These are phyloP conservation scores for Nitzschia putrida DNA, from an alignment of 108 stramenopile species.

Conservation along the genomic window DNA sequence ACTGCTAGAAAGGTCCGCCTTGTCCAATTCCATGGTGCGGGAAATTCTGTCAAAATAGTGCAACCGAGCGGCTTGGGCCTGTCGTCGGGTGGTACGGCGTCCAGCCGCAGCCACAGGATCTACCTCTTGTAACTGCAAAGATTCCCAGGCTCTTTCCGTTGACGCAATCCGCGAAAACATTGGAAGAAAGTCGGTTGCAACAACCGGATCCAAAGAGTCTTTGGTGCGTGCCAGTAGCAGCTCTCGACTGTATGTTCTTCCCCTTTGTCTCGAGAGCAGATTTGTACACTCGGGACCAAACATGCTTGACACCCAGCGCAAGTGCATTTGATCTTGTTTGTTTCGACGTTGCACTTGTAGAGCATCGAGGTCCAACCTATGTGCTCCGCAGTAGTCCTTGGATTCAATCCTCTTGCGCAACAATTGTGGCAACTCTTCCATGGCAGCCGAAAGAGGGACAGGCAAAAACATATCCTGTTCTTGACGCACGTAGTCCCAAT, in stretches of 20 bases:
- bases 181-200: constrained; percentile 16
- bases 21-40: constrained; percentile 11
- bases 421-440: constrained; percentile 20
- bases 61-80: not conserved
- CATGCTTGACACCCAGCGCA: not conserved
- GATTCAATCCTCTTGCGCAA: not conserved
- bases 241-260: not conserved
- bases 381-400: not conserved
- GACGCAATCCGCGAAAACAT: constrained; percentile 11
- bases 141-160: constrained; percentile 11
- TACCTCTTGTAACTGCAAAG: not conserved
- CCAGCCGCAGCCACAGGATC: not conserved
- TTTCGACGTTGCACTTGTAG: not conserved
- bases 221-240: constrained; percentile 4
- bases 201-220: constrained; percentile 5
- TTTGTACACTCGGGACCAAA: not conserved
- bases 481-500: not conserved
- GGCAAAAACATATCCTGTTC: constrained; percentile 28
- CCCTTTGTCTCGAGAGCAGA: not conserved
- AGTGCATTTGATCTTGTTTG: not conserved
- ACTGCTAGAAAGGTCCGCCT: constrained; percentile 14
- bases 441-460: not conserved
- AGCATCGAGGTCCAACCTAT: not conserved
- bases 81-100: constrained; percentile 11
- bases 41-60: constrained; percentile 38